These are phyloP conservation scores for Hawksworthiomyces lignivorus DNA, from an alignment of 2,329 filamentous ascomycete genomes.

Conservation along the genomic window DNA sequence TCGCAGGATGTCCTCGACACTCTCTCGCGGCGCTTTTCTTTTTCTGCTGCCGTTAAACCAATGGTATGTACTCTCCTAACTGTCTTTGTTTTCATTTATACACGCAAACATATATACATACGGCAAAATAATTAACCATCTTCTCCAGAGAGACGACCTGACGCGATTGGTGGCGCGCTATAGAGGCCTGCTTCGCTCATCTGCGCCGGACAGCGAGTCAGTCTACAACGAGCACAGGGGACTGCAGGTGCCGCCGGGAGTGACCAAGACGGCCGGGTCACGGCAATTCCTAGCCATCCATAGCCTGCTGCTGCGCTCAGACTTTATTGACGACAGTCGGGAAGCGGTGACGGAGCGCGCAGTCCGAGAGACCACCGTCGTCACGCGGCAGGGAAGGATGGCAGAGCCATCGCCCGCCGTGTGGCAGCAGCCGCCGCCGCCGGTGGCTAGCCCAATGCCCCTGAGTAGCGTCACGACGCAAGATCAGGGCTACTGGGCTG, in stretches of 20 bases:
- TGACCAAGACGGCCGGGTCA: conserved; percentile 1
- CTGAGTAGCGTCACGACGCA: background rate
- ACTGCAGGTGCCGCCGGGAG: background rate
- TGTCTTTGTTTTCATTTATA: no score
- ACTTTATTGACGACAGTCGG: conserved; percentile 4
- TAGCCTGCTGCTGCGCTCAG: background rate
- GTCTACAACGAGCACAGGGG: background rate
- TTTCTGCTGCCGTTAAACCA: background rate
- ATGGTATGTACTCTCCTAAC: no score
- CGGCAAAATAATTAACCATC: no score
- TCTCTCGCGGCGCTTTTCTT: background rate
- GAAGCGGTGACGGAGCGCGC: conserved; percentile 1
- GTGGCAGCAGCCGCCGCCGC: background rate
- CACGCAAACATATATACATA: no score
- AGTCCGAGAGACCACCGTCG: background rate
- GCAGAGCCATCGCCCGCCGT: no score
- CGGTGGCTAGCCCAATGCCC: background rate
- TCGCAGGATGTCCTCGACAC: background rate
- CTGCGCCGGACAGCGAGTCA: background rate
- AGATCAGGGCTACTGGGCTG: background rate
- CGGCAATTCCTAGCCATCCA: conserved; percentile 1
- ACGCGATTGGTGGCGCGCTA: background rate
- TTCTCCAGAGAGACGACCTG: background rate
- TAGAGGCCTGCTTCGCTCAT: background rate
- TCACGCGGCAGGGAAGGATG: no score